Evolutionary conservation across 2,329 filamentous ascomycete species (phyloP), one percentile per base, ranked within the genome.

Genomic region (Thelonectria rubi): DNA sequence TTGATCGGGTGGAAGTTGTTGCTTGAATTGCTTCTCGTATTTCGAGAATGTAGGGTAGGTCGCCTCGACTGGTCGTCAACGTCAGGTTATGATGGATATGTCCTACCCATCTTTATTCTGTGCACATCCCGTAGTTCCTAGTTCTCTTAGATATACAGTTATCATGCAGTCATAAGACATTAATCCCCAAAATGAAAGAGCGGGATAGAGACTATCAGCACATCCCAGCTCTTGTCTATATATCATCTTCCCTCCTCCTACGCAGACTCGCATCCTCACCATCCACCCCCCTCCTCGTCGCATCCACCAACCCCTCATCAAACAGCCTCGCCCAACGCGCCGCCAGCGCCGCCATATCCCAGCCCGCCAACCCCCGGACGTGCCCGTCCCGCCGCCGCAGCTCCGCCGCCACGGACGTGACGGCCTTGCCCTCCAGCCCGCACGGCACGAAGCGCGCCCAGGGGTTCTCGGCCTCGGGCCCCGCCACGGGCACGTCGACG

Each of bases 371-470:
- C 26, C 17, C 21, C 20, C 51, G 30, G 21, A n/a, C 12, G 11
- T 56, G 58, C 74, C 52, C 55, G 10, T 57, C 61, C 15, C 48
- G 62, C 20, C 54, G 51, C 20, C 39, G 48, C 32, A 81, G 64
- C 75, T 91, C 84, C 40, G 79, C 81, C 65, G 81, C 80, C 60
- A 97, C 83, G 74, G 87, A 94, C n/a, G 92, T 96, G 55, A 92
- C 89, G 62, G 84, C 82, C 79, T 91, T 92, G 21, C 91, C 94
- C 63, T 90, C 88, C 40, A 98, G 77, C 0, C 95, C 95, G 81
- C 94, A 98, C 14, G 93, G 91, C n/a, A 94, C 89, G 75, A 98
- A 97, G 64, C 94, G 84, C 45, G 76, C 76, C 85, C 85, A 88
- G 1, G 85, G 84, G 64, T 87, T 86, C 3, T 63, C 64, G 7